A percentile compares a stretch with the other conserved stretches of the same genome.
These are phyloP conservation scores for Puccinia coronata DNA, from an alignment of 1,284 basidiomycete species.

Conservation along the genomic window DNA sequence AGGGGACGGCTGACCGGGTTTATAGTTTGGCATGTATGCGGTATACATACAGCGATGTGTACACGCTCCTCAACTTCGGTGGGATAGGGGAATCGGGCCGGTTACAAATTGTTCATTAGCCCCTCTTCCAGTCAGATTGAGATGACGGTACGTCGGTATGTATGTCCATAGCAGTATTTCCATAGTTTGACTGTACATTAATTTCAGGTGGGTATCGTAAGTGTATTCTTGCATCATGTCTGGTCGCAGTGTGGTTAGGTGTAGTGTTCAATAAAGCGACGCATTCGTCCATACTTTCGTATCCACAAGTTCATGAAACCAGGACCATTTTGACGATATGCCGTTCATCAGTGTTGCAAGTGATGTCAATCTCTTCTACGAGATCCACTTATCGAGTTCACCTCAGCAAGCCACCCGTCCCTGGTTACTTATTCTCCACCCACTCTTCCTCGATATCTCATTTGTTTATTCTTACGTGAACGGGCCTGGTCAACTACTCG, in stretches of 20 bases:
- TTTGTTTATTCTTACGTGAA: conserved; percentile 31
- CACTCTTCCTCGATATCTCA: conserved; percentile 35
- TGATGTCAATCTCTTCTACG: conserved; percentile 46
- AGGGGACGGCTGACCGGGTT: no score
- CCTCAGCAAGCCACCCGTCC: conserved; percentile 14
- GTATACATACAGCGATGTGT: no score
- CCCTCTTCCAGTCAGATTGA: no score
- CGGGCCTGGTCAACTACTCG: conserved; percentile 1
- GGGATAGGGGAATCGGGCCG: no score
- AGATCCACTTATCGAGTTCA: conserved; percentile 16
- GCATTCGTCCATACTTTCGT: background rate
- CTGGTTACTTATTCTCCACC: conserved; percentile 44
- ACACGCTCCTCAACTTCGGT: no score
- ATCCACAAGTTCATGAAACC: background rate
- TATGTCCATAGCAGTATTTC: no score
- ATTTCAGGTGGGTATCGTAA: background rate
- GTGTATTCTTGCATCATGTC: background rate
- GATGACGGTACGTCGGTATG: no score
- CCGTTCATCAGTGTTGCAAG: conserved; percentile 23
- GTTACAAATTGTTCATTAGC: no score
- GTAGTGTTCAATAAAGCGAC: conserved; percentile 2
- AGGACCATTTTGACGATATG: conserved; percentile 11
- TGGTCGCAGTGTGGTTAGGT: conserved; percentile 10
- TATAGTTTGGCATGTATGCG: no score
- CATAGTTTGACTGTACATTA: no score